A percentile compares a stretch with the other conserved stretches of the same genome.
phyloP scores from a whole-genome alignment of 2,329 filamentous ascomycete genomes.

The Beauveria sp. region DNA sequence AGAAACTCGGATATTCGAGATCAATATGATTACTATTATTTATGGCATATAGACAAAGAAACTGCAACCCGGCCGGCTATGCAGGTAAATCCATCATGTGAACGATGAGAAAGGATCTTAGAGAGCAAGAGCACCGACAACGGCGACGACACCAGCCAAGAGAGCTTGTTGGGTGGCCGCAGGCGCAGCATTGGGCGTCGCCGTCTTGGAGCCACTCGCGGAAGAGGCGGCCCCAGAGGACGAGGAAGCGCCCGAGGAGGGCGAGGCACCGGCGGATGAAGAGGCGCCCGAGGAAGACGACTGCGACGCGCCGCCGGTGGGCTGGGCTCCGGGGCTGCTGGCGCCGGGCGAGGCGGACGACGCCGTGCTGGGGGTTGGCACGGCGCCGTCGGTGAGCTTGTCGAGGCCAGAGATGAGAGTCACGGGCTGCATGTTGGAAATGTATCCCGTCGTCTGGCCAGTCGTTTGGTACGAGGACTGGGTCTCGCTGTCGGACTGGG shows the following conservation, averaged over 20 bases:
- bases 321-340: constrained; percentile 1
- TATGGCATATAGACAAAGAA: neutral
- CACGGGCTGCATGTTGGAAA: constrained; percentile 20
- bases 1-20: neutral
- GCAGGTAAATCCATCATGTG: neutral
- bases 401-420: constrained; percentile 31
- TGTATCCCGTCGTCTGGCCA: constrained; percentile 16
- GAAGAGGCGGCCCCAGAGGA: constrained; percentile 13
- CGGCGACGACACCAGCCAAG: constrained; percentile 26
- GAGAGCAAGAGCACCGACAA: constrained; percentile 28
- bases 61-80: neutral
- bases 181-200: constrained; percentile 23
- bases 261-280: constrained; percentile 10
- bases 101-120: constrained; percentile 14
- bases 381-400: constrained; percentile 21
- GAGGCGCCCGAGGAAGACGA: constrained; percentile 11
- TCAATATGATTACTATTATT: neutral
- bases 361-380: constrained; percentile 12
- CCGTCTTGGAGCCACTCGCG: constrained; percentile 14
- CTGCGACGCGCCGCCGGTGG: constrained; percentile 1
- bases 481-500: neutral
- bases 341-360: neutral
- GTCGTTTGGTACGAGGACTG: constrained; percentile 1
- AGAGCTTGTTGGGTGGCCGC: constrained; percentile 27
- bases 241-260: constrained; percentile 13